Evolutionary conservation across 2,329 filamentous ascomycete genomes (phyloP), one percentile per base, ranked within the genome.

Genomic region (Aspergillus nomiae): DNA sequence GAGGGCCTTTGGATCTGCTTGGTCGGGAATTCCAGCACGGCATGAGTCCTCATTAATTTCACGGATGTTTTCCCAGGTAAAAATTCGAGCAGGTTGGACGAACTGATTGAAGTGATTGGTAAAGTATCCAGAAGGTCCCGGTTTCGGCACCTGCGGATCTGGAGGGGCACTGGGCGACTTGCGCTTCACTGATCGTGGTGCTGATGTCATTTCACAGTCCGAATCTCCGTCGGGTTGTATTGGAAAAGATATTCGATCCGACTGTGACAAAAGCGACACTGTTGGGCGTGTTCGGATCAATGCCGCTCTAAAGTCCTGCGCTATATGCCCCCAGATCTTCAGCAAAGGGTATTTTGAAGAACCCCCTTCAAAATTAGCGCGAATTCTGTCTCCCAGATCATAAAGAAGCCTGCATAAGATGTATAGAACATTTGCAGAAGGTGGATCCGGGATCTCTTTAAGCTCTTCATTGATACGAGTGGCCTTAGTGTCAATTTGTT

Each of bases 391-490:
- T 0, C 85, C 83, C 64, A 94, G 89, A 0, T 78, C 79, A 14
- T 81, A 80, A 0, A 94, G 73, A 12, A 87, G 85, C 2, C 84
- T 83, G 24, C 84, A 84, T 0, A 96, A 83, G 11, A 88, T 86
- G 0, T 88, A 80, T n/a, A 88, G 84, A 0, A 92, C 85, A 50
- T 92, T 91, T 0, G 81, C 77, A 0, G 77, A 77, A 0, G 90
- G 89, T 0, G 91, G 84, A 43, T 92, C 89, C 0, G 91, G 91
- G 0, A 94, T 83, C 0, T 77, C 78, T 0, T 73, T 66, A 0
- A 96, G 81, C 61, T 90, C 79, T 0, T 71, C 68, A 1, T 86
- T 80, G 2, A 93, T 86, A 0, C 81, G 73, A 0, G 76, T 65
- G 0, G 90, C 82, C 6, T 85, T 78, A 0, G 69, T 60, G 7